Conservation (phyloP, 805 yeast species). For the Saccharomycopsis sp. region DNA sequence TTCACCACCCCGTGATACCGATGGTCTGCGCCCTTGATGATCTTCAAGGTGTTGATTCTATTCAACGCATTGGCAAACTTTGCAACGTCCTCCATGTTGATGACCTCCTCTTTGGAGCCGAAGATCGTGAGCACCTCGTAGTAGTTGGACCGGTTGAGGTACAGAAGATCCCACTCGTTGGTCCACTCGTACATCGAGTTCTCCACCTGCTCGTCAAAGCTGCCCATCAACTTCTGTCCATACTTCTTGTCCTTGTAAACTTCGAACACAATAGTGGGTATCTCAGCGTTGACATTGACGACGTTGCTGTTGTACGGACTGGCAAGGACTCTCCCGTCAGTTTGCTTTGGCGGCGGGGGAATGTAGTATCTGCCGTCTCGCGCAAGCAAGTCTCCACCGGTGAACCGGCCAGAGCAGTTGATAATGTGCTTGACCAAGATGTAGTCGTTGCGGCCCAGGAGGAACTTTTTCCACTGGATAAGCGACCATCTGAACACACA, state of each 20-base stretch:
- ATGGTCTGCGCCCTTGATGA: conserved; percentile 71
- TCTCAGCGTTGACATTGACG: conserved; percentile 27
- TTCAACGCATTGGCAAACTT: conserved; percentile 38
- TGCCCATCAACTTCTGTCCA: conserved; percentile 31
- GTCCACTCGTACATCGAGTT: conserved; percentile 32
- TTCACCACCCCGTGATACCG: conserved; percentile 52
- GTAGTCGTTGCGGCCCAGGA: conserved; percentile 6
- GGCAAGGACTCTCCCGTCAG: conserved; percentile 23
- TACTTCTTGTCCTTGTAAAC: conserved; percentile 50
- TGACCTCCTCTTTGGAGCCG: conserved; percentile 58
- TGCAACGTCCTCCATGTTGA: conserved; percentile 57
- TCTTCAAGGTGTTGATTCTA: conserved; percentile 46
- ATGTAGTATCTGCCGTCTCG: too few species aligned
- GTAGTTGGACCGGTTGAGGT: conserved; percentile 33
- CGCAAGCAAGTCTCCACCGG: conserved; percentile 22
- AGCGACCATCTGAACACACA: conserved; percentile 69
- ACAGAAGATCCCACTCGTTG: conserved; percentile 30
- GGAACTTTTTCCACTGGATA: conserved; percentile 30
- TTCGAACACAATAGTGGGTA: background rate
- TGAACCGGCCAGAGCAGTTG: conserved; percentile 63
- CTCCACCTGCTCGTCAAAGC: conserved; percentile 42
- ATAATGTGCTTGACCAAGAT: conserved; percentile 54
- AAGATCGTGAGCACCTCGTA: conserved; percentile 57
- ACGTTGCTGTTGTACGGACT: conserved; percentile 14
- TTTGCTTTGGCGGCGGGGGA: too few species aligned